A percentile compares a stretch with the other conserved stretches of the same genome.
These are phyloP conservation scores for Gonium pectorale DNA, from an alignment of 139 green algal species.

Conservation along the genomic window DNA sequence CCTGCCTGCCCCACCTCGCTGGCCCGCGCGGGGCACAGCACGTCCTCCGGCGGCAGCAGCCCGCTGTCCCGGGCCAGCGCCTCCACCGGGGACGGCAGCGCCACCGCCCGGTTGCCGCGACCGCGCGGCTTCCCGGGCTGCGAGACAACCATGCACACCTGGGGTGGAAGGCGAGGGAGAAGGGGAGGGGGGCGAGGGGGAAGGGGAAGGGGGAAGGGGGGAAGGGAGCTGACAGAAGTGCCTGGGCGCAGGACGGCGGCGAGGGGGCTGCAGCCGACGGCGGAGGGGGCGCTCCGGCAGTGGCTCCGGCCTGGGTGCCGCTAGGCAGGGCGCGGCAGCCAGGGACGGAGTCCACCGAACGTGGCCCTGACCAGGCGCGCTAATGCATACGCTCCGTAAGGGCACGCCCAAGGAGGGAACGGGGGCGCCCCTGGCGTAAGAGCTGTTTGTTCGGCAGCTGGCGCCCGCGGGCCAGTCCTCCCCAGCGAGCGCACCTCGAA, in stretches of 20 bases:
- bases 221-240: background rate
- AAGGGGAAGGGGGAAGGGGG: background rate
- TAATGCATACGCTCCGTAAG: too few relatives aligned
- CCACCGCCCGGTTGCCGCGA: conserved; percentile 71
- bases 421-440: too few relatives aligned
- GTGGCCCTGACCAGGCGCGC: background rate
- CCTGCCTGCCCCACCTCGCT: conserved; percentile 54
- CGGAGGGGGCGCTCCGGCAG: background rate
- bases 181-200: background rate
- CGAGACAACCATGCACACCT: conserved; percentile 85
- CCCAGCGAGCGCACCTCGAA: conserved; percentile 73
- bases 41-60: conserved; percentile 55
- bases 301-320: background rate
- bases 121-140: conserved; percentile 84
- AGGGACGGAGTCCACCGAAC: background rate
- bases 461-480: background rate
- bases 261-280: background rate
- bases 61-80: conserved; percentile 59
- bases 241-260: background rate
- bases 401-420: too few relatives aligned
- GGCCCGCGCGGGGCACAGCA: conserved; percentile 71
- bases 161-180: background rate
- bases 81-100: conserved; percentile 79
- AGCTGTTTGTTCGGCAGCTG: too few relatives aligned
- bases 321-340: background rate